A percentile compares a stretch with the other conserved stretches of the same genome.
These are phyloP conservation scores for Phytophthora citricola DNA, from an alignment of 352 stramenopile species.

Conservation along the genomic window DNA sequence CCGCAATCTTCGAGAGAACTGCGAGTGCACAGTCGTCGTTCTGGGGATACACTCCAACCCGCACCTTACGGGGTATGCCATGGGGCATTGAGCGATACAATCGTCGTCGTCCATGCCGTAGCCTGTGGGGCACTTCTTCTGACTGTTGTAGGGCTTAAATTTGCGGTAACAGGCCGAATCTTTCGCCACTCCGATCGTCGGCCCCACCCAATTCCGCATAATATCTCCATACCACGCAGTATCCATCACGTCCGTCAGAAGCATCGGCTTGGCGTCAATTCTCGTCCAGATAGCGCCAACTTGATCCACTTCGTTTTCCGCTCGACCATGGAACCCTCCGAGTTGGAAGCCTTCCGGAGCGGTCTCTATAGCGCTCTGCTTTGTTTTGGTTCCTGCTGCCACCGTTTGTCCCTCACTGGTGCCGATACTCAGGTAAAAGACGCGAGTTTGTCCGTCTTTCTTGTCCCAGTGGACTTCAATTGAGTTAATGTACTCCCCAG, in stretches of 20 bases:
- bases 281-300: conserved; percentile 15
- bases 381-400: conserved; percentile 19
- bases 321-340: conserved; percentile 7
- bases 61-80: conserved; percentile 63
- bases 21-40: conserved; percentile 23
- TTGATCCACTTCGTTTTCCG: conserved; percentile 12
- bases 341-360: conserved; percentile 15
- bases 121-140: conserved; percentile 19
- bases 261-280: conserved; percentile 3
- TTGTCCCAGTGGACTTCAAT: conserved; percentile 47
- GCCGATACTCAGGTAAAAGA: conserved; percentile 44
- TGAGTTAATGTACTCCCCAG: conserved; percentile 21
- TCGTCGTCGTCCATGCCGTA: conserved; percentile 55
- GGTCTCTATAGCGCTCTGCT: background rate
- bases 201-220: conserved; percentile 27
- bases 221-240: conserved; percentile 14
- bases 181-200: conserved; percentile 19
- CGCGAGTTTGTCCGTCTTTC: conserved; percentile 37
- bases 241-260: conserved; percentile 17
- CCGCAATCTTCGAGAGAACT: conserved; percentile 20
- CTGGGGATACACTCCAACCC: conserved; percentile 37
- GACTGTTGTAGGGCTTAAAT: conserved; percentile 4
- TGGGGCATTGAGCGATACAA: conserved; percentile 64
- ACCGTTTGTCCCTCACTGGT: conserved; percentile 41
- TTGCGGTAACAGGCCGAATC: conserved; percentile 23